phyloP scores from a whole-genome alignment of 768 basidiomycete genomes.

The Hericium coralloides region DNA sequence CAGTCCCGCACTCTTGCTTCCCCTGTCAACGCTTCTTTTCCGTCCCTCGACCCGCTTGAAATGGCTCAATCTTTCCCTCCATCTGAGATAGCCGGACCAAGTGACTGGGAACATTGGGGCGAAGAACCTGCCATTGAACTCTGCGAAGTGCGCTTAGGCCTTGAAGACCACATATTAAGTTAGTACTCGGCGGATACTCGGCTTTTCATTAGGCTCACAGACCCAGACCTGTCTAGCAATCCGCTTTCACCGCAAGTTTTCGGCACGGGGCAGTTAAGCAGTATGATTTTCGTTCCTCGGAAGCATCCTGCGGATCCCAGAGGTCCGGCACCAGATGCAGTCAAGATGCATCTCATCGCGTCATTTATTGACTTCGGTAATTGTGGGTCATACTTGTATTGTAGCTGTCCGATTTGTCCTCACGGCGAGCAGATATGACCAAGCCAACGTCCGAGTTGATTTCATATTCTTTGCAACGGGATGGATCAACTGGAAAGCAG shows the following conservation, averaged over 20 bases:
- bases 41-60: conserved; percentile 3
- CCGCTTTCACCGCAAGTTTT: conserved; percentile 9
- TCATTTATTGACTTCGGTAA: conserved; percentile 10
- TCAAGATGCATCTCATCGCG: conserved; percentile 10
- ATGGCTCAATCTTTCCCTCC: conserved; percentile 3
- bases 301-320: not conserved
- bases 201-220: not conserved
- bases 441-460: conserved; percentile 29
- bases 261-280: conserved; percentile 5
- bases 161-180: conserved; percentile 6
- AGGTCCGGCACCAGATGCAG: not conserved
- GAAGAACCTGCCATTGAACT: conserved; percentile 9
- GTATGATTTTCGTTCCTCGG: conserved; percentile 6
- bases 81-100: conserved; percentile 2
- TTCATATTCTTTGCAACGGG: conserved; percentile 21
- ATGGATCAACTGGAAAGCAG: not conserved
- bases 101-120: conserved; percentile 14
- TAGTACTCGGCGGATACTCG: not conserved
- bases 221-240: conserved; percentile 4
- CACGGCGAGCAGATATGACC: conserved; percentile 21
- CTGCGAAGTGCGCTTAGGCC: conserved; percentile 10
- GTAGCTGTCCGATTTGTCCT: not conserved
- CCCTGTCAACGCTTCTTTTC: not conserved
- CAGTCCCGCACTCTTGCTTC: conserved; percentile 6
- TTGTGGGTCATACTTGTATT: conserved; percentile 1